These are phyloP conservation scores for Hsuehochloa calcarea DNA, from an alignment of 176 grass and related monocot genomes.

Conservation along the genomic window DNA sequence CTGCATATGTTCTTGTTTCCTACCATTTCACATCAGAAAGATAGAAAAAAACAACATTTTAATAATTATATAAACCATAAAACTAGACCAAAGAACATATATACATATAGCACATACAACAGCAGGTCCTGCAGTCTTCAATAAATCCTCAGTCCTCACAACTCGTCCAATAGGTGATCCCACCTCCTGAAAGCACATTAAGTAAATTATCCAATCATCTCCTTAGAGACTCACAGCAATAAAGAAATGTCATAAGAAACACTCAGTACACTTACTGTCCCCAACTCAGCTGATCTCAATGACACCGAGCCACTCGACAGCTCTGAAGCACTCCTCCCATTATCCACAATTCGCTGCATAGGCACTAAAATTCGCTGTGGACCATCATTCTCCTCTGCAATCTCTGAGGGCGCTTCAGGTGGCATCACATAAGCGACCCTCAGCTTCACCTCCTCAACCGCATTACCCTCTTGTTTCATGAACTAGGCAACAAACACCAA, in stretches of 20 bases:
- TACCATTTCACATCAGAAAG: constrained; percentile 28
- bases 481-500: constrained; percentile 44
- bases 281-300: constrained; percentile 46
- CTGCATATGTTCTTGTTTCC: constrained; percentile 44
- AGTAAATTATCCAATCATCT: constrained; percentile 3
- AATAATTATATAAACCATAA: neutral
- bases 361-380: constrained; percentile 33
- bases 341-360: constrained; percentile 28
- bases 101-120: constrained; percentile 38
- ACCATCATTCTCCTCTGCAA: constrained; percentile 44
- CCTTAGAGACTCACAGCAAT: neutral
- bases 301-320: constrained; percentile 45
- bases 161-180: constrained; percentile 31
- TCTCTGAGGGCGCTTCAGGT: constrained; percentile 38
- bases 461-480: constrained; percentile 40
- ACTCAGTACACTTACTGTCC: constrained; percentile 11
- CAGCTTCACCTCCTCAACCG: constrained; percentile 57
- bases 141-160: constrained; percentile 30
- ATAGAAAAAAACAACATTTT: constrained; percentile 8
- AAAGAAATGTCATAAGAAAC: constrained; percentile 5
- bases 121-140: constrained; percentile 12
- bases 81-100: neutral
- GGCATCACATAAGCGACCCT: constrained; percentile 62
- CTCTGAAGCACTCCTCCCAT: constrained; percentile 42
- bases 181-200: constrained; percentile 36